Evolutionary conservation across 2,329 filamentous ascomycete genomes (phyloP).

Genomic region (Colletotrichum sansevieriae): DNA sequence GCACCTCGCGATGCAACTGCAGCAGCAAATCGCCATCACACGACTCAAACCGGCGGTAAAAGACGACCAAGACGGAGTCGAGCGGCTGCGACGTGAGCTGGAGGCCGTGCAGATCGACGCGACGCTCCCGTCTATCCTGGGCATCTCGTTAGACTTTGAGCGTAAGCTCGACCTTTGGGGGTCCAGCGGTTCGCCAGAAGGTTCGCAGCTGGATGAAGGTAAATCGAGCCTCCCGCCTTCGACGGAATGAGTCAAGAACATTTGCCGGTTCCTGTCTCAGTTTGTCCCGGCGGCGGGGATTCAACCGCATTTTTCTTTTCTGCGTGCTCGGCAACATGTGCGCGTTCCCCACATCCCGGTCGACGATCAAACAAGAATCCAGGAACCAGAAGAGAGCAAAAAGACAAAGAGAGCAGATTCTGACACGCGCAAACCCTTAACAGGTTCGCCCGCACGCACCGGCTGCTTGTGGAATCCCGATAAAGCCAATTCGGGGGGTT

Average conservation of each 20-base stretch:
- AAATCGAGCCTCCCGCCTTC: no score
- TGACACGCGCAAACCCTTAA: conserved; percentile 5
- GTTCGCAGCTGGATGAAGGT: no score
- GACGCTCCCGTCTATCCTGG: conserved; percentile 25
- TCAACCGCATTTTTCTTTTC: background rate
- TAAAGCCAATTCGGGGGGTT: conserved; percentile 1
- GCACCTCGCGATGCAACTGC: conserved; percentile 31
- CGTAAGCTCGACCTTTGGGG: conserved; percentile 14
- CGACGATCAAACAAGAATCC: conserved; percentile 31
- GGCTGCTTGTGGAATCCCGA: conserved; percentile 16
- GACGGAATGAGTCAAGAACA: no score
- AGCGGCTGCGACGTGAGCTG: conserved; percentile 19
- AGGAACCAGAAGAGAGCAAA: no score
- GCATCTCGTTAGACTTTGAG: conserved; percentile 32
- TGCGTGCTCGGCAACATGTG: background rate
- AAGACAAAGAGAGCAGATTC: background rate
- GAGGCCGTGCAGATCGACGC: conserved; percentile 37
- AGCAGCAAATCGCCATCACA: conserved; percentile 34
- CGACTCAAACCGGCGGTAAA: conserved; percentile 11
- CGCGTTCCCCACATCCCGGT: background rate
- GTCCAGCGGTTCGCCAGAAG: no score
- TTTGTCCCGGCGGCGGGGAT: no score
- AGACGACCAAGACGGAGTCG: conserved; percentile 11
- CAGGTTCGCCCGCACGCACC: conserved; percentile 19
- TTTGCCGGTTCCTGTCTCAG: no score